Evolutionary conservation across 2,329 filamentous ascomycete species (phyloP).

Genomic region (Mariannaea elegans): DNA sequence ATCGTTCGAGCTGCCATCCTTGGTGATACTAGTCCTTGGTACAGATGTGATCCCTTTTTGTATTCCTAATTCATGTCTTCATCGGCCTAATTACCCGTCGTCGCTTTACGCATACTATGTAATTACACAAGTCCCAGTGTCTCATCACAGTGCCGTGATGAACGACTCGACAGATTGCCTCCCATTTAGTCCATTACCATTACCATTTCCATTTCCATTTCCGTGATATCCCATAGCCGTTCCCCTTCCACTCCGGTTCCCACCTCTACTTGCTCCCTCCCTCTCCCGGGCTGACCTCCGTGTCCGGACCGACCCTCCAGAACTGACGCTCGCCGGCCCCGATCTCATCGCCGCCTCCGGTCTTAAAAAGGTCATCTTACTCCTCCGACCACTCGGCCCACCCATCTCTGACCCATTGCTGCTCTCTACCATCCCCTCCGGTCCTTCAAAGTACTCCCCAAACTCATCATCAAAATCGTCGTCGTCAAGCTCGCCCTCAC

Average conservation of each 20-base stretch:
- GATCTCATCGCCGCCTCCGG: not conserved
- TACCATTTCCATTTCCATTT: not conserved
- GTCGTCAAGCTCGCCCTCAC: constrained; percentile 22
- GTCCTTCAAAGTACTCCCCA: constrained; percentile 14
- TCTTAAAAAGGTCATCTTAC: constrained; percentile 1
- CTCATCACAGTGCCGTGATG: constrained; percentile 11
- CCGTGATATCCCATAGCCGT: not conserved
- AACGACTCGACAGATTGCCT: constrained; percentile 18
- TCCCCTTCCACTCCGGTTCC: not conserved
- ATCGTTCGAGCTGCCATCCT: not conserved
- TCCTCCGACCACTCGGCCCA: not conserved
- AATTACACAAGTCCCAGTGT: too few relatives aligned
- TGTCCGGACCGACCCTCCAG: constrained; percentile 1
- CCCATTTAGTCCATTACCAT: not conserved
- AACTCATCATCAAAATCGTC: constrained; percentile 18
- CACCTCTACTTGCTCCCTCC: not conserved
- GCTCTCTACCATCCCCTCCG: constrained; percentile 1
- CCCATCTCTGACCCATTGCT: constrained; percentile 8
- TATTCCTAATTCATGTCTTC: constrained; percentile 13
- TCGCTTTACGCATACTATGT: too few relatives aligned
- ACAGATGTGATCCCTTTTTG: not conserved
- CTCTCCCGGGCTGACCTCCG: not conserved
- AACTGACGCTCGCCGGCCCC: constrained; percentile 12
- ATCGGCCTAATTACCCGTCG: constrained; percentile 13
- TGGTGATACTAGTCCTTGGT: not conserved